Base-by-base conservation (phyloP, 345 rosid genomes). In the Excoecaria cochinchinensis region DNA sequence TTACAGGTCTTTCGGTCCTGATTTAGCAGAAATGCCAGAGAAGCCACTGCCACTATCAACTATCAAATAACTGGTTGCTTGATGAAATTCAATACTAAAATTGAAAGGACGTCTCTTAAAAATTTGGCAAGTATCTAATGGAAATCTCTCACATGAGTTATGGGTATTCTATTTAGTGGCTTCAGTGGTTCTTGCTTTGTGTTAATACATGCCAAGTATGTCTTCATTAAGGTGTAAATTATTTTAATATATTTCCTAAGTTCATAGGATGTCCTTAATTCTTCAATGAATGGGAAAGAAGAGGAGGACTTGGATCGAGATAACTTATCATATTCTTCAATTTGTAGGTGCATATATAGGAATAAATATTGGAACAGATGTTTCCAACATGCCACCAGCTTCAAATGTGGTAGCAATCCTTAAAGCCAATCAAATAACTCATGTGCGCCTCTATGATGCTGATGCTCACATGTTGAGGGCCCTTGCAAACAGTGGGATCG, bases 401-500 rank as follows among this genome's bases (percentile, higher is more conserved):
- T 77, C 91, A 22, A 90, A 90, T 46, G 69, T 90, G 5, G 94
- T 90, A 55, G 47, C 82, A 1, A 82, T 89, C 42, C 88, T 96
- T 61, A 85, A 85, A 84, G 82, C 87, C 50, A 82, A 79, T 39
- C 84, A 88, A 76, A 93, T 96, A 61, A 89, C 92, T 60, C 99
- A 93, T 51, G 79, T 93, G 17, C 98, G 99, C 71, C 93, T 96
- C 73, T 93, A 89, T 38, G 87, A 93, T 71, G 95, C 98, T 10
- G 93, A 93, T 59, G 78, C 89, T 77, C 95, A 90, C 82, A 87
- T 96, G 88, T 87, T 96, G 68, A 93, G 89, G 86, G 97, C 97
- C 78, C 90, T 96, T 22, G 85, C 97, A 67, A 80, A 90, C 86
- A 93, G 85, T 14, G 84, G 88, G 53, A 90, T 96, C 38, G 86